Conservation (phyloP, 163 green algal genomes). For the Scenedesmus sp. region DNA sequence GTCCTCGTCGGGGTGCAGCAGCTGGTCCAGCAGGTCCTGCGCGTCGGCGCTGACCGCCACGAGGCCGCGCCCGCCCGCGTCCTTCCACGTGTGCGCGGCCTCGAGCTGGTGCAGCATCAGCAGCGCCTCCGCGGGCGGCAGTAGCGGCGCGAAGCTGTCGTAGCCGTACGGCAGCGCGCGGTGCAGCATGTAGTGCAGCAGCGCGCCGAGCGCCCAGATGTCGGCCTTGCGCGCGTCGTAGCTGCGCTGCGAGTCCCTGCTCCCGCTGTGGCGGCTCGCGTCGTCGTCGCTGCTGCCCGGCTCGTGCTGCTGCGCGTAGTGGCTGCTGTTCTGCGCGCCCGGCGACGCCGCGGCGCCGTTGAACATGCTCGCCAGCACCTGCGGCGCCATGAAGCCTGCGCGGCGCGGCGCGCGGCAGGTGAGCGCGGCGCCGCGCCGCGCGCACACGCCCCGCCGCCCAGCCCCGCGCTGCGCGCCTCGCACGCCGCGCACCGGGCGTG, state of each 20-base stretch:
- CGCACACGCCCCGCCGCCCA: too few relatives aligned
- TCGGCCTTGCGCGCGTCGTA: conserved; percentile 44
- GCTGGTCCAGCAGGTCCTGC: conserved; percentile 37
- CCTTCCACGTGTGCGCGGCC: conserved; percentile 26
- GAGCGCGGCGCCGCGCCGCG: too few relatives aligned
- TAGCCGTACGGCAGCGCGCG: conserved; percentile 37
- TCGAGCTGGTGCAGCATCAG: conserved; percentile 34
- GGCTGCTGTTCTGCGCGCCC: neutral
- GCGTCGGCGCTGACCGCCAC: conserved; percentile 11
- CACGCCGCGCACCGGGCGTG: conserved; percentile 41
- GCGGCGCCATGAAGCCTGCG: conserved; percentile 46
- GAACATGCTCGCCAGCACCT: conserved; percentile 36
- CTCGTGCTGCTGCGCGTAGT: too few relatives aligned
- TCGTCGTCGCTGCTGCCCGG: neutral
- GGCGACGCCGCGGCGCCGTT: neutral
- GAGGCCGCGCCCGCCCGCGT: conserved; percentile 8
- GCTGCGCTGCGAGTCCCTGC: neutral
- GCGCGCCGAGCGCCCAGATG: conserved; percentile 28
- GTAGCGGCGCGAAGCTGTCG: conserved; percentile 32
- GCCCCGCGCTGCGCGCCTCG: too few relatives aligned
- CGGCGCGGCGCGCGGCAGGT: too few relatives aligned
- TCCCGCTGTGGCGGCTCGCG: conserved; percentile 6
- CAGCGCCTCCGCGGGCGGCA: conserved; percentile 32
- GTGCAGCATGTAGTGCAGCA: conserved; percentile 46
- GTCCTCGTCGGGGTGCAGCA: conserved; percentile 28